Evolutionary conservation across 768 basidiomycete genomes (phyloP).

Genomic region (Boletellus ananas): DNA sequence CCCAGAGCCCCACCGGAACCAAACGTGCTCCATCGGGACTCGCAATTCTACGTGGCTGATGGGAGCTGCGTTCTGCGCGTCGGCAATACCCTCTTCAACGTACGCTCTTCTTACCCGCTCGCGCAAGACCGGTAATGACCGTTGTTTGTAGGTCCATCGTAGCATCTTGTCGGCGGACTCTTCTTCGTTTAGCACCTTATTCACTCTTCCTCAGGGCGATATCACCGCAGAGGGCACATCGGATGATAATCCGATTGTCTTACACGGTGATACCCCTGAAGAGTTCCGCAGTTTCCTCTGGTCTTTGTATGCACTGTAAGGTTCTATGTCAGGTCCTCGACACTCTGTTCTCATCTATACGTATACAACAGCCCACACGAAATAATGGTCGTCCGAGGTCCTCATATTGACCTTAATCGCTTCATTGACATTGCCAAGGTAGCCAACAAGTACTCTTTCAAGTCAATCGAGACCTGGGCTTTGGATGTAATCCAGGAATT

Average conservation of each 20-base stretch:
- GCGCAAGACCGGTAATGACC: not conserved
- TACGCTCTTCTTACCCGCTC: conserved; percentile 29
- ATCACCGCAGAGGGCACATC: conserved; percentile 51
- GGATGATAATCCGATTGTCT: conserved; percentile 61
- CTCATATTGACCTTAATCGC: conserved; percentile 47
- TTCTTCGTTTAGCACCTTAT: conserved; percentile 64
- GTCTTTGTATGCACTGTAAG: conserved; percentile 74
- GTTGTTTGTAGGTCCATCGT: conserved; percentile 48
- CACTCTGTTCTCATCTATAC: not conserved
- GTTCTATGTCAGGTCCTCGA: not conserved
- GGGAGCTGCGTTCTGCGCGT: conserved; percentile 67
- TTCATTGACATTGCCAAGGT: conserved; percentile 63
- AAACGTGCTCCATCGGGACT: conserved; percentile 35
- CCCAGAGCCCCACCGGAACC: conserved; percentile 7
- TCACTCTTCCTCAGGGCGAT: conserved; percentile 60
- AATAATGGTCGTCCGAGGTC: conserved; percentile 44
- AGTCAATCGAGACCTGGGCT: conserved; percentile 69
- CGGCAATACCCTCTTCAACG: conserved; percentile 65
- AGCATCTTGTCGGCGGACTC: conserved; percentile 58
- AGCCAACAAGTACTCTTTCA: conserved; percentile 73
- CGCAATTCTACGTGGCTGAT: conserved; percentile 60
- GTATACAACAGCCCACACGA: conserved; percentile 53
- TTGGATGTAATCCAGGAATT: conserved; percentile 70
- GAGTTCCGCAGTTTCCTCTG: conserved; percentile 75
- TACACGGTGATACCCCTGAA: conserved; percentile 56